These are phyloP conservation scores for Hyaloscypha hepaticicola DNA, from an alignment of 495 filamentous ascomycete genomes.

Conservation along the genomic window DNA sequence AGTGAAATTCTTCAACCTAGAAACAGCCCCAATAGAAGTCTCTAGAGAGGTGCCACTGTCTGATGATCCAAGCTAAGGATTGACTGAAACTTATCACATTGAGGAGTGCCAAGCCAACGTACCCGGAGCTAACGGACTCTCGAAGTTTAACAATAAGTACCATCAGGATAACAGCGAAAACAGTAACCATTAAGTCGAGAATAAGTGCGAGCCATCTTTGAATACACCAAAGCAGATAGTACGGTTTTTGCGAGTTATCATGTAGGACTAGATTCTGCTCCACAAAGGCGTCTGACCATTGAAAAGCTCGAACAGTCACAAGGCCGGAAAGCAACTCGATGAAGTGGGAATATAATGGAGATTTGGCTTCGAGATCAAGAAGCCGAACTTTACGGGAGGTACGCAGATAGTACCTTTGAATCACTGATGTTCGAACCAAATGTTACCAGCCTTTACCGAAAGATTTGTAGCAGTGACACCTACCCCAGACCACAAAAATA, in stretches of 20 bases:
- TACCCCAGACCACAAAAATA: constrained; percentile 29
- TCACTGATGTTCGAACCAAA: neutral
- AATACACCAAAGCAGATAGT: constrained; percentile 48
- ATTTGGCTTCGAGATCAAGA: constrained; percentile 58
- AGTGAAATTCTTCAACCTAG: constrained; percentile 40
- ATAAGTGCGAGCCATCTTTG: constrained; percentile 44
- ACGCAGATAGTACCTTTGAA: constrained; percentile 48
- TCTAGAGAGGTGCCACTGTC: no score
- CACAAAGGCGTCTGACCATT: constrained; percentile 33
- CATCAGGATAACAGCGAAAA: no score
- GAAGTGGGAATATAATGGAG: constrained; percentile 58
- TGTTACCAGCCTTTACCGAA: no score
- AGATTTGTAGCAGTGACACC: constrained; percentile 22
- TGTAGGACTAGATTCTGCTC: constrained; percentile 41
- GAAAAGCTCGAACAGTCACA: constrained; percentile 46
- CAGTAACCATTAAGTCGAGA: neutral
- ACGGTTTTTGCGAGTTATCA: constrained; percentile 56
- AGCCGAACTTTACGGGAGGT: constrained; percentile 64
- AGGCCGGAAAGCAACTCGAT: constrained; percentile 48
- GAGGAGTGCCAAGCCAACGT: constrained; percentile 53
- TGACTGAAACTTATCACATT: constrained; percentile 55
- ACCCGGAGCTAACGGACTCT: constrained; percentile 38
- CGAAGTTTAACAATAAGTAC: constrained; percentile 3
- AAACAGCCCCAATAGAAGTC: no score
- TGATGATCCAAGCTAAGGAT: constrained; percentile 32